phyloP scores from a whole-genome alignment of 306 rosid genomes.

The Hippophae gyantsensis region DNA sequence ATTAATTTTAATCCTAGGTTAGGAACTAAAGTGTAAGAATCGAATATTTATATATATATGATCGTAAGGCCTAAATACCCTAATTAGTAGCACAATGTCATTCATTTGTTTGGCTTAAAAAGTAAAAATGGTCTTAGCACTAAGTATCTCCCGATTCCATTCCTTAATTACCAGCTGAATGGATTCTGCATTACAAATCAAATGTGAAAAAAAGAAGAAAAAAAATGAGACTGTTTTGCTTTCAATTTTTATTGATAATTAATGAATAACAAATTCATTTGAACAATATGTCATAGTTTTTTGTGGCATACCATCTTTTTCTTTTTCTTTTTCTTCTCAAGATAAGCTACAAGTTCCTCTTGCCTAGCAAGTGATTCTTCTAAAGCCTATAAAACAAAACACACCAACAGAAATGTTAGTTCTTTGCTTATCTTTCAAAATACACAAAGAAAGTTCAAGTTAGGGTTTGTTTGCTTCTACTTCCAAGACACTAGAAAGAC shows the following conservation, averaged over 20 bases:
- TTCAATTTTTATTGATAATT: constrained; percentile 1
- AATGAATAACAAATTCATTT: not conserved
- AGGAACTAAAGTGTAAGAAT: too few species aligned
- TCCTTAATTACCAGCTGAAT: constrained; percentile 34
- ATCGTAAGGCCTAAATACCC: too few species aligned
- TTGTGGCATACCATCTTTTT: constrained; percentile 40
- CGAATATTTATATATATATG: too few species aligned
- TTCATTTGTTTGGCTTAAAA: constrained; percentile 15
- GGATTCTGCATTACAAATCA: constrained; percentile 30
- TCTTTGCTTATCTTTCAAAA: too few species aligned
- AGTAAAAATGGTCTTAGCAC: constrained; percentile 6
- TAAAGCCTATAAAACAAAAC: constrained; percentile 39
- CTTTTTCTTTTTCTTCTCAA: constrained; percentile 55
- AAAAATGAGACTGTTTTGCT: not conserved
- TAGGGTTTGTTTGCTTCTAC: too few species aligned
- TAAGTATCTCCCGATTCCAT: constrained; percentile 3
- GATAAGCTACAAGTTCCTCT: constrained; percentile 53
- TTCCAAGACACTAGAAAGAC: too few species aligned
- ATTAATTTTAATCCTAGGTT: too few species aligned
- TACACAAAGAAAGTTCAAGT: too few species aligned
- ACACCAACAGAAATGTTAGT: not conserved
- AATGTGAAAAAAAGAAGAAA: not conserved
- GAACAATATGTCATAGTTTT: not conserved
- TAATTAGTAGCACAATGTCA: too few species aligned
- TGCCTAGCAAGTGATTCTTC: constrained; percentile 55